Evolutionary conservation across 2,329 filamentous ascomycete species (phyloP).

Genomic region (Fusarium globosum): DNA sequence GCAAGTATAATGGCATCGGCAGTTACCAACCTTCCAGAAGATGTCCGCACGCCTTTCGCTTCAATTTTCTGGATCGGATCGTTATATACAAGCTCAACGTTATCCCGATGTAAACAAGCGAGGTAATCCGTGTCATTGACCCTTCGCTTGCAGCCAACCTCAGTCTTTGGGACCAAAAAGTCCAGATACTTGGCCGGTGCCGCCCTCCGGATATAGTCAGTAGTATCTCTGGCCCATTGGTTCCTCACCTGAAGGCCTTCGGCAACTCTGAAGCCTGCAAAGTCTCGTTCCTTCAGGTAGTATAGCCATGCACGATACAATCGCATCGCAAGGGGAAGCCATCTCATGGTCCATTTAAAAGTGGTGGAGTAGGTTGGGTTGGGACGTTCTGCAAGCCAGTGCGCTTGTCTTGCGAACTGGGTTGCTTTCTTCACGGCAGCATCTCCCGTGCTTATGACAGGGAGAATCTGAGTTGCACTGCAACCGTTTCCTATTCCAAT

Average conservation of each 20-base stretch:
- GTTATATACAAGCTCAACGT: slow-evolving; percentile 46
- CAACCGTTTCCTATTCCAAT: slow-evolving; percentile 40
- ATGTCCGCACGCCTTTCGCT: slow-evolving; percentile 25
- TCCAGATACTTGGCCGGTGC: slow-evolving; percentile 46
- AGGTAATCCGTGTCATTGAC: slow-evolving; percentile 52
- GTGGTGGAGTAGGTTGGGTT: slow-evolving; percentile 37
- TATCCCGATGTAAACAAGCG: slow-evolving; percentile 41
- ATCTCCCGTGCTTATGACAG: slow-evolving; percentile 33
- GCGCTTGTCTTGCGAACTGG: slow-evolving; percentile 62
- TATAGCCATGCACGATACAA: slow-evolving; percentile 37
- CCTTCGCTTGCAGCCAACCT: slow-evolving; percentile 51
- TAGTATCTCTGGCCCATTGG: slow-evolving; percentile 23
- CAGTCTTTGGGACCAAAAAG: slow-evolving; percentile 47
- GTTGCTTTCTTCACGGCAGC: slow-evolving; percentile 52
- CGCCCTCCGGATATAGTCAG: slow-evolving; percentile 43
- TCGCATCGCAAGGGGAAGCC: slow-evolving; percentile 37
- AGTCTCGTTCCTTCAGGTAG: slow-evolving; percentile 37
- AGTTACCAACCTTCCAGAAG: slow-evolving; percentile 32
- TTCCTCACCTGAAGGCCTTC: slow-evolving; percentile 29
- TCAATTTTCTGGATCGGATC: slow-evolving; percentile 32
- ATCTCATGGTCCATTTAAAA: slow-evolving; percentile 43
- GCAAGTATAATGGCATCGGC: slow-evolving; percentile 57
- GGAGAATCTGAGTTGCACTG: slow-evolving; percentile 44
- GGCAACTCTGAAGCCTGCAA: slow-evolving; percentile 36
- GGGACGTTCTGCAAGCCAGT: slow-evolving; percentile 53